These are phyloP conservation scores for Phytopythium montanum DNA, from an alignment of 352 stramenopile species.

Conservation along the genomic window DNA sequence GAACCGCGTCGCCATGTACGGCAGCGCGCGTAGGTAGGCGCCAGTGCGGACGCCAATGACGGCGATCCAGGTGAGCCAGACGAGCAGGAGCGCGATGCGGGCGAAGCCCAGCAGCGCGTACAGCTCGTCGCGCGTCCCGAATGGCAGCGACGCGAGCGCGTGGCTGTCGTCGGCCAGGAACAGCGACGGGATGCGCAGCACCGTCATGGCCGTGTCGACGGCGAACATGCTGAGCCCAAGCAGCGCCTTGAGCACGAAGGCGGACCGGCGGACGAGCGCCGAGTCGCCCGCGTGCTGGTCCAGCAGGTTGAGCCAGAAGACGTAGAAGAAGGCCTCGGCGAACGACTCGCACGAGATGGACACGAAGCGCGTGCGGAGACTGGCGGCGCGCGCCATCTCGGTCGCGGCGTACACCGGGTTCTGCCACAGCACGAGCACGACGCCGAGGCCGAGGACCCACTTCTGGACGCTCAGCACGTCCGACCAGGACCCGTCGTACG, in stretches of 20 bases:
- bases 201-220: slow-evolving; percentile 55
- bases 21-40: slow-evolving; percentile 54
- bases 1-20: slow-evolving; percentile 85
- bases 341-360: slow-evolving; percentile 66
- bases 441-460: slow-evolving; percentile 60
- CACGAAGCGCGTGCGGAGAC: slow-evolving; percentile 58
- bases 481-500: slow-evolving; percentile 42
- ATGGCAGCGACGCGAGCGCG: neutral
- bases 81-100: slow-evolving; percentile 50
- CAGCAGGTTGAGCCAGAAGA: slow-evolving; percentile 80
- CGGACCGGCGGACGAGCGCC: slow-evolving; percentile 18
- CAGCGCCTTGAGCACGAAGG: slow-evolving; percentile 23
- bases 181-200: slow-evolving; percentile 59
- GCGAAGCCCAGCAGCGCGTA: slow-evolving; percentile 69
- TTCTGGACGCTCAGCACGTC: slow-evolving; percentile 64
- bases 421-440: slow-evolving; percentile 79
- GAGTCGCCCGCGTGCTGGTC: slow-evolving; percentile 61
- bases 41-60: slow-evolving; percentile 52
- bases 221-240: slow-evolving; percentile 37
- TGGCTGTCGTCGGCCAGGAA: slow-evolving; percentile 20
- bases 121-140: slow-evolving; percentile 29
- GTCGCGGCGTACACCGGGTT: slow-evolving; percentile 73
- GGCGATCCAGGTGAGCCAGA: slow-evolving; percentile 74
- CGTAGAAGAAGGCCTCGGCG: slow-evolving; percentile 70
- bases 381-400: slow-evolving; percentile 51